Evolutionary conservation across 345 rosid species (phyloP).

Genomic region (Euclidium syriacum): DNA sequence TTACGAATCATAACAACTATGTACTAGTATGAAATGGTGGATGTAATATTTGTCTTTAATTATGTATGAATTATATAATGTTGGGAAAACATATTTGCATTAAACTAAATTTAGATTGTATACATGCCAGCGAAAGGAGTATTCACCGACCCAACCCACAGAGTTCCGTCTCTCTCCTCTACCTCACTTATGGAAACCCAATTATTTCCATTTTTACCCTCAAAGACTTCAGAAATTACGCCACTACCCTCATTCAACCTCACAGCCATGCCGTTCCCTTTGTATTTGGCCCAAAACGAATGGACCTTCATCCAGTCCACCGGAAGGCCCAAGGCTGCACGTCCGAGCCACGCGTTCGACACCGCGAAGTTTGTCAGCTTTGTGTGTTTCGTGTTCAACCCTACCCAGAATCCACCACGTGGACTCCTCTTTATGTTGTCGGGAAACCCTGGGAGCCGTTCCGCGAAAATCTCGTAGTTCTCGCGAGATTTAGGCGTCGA

Average conservation of each 20-base stretch:
- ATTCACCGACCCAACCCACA: slow-evolving; percentile 70
- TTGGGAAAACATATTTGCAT: background rate
- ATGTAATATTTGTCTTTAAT: background rate
- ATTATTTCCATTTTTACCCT: slow-evolving; percentile 27
- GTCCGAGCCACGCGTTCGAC: slow-evolving; percentile 49
- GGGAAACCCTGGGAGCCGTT: slow-evolving; percentile 52
- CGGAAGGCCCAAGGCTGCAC: slow-evolving; percentile 37
- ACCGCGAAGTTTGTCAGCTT: slow-evolving; percentile 31
- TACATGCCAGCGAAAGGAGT: slow-evolving; percentile 43
- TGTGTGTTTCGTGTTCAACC: slow-evolving; percentile 40
- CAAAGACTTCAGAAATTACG: slow-evolving; percentile 38
- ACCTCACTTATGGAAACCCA: slow-evolving; percentile 60
- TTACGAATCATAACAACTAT: background rate
- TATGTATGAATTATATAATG: background rate
- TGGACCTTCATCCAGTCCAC: slow-evolving; percentile 37
- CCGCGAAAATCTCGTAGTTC: slow-evolving; percentile 35
- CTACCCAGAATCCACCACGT: slow-evolving; percentile 69
- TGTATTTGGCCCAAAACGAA: slow-evolving; percentile 29
- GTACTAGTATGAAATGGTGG: background rate
- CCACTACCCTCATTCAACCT: slow-evolving; percentile 62
- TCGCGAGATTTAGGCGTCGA: slow-evolving; percentile 17
- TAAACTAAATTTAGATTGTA: background rate
- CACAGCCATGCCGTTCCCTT: slow-evolving; percentile 54
- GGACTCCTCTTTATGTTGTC: slow-evolving; percentile 65
- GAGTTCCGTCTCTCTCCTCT: slow-evolving; percentile 39